phyloP scores from a whole-genome alignment of 768 basidiomycete species.

The Xerocomellus amylosporus region DNA sequence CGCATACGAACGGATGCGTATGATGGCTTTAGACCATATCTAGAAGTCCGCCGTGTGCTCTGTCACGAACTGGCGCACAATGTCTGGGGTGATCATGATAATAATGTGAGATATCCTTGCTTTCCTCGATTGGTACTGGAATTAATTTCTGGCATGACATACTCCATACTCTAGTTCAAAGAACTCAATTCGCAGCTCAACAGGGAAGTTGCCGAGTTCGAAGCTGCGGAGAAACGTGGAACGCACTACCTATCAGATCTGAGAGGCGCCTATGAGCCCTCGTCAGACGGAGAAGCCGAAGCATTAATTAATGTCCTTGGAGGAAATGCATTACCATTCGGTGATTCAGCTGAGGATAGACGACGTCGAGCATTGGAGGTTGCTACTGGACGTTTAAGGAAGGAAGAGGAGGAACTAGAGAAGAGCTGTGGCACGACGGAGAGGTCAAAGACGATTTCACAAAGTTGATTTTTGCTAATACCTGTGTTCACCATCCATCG shows the following conservation, averaged over 20 bases:
- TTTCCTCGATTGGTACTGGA: background rate
- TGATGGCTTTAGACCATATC: constrained; percentile 69
- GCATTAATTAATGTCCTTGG: constrained; percentile 55
- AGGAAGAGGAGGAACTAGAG: constrained; percentile 71
- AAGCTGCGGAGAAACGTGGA: constrained; percentile 48
- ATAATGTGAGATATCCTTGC: constrained; percentile 50
- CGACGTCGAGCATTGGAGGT: constrained; percentile 57
- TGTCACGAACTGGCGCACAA: constrained; percentile 81
- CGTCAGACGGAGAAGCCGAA: constrained; percentile 56
- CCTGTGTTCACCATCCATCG: background rate
- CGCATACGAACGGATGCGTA: constrained; percentile 67
- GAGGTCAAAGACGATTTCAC: background rate
- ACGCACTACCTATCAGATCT: constrained; percentile 48
- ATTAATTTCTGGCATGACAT: constrained; percentile 19
- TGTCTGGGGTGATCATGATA: constrained; percentile 67
- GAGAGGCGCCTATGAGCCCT: constrained; percentile 47
- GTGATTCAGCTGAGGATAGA: constrained; percentile 57
- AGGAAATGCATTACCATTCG: constrained; percentile 31
- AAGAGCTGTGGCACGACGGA: constrained; percentile 61
- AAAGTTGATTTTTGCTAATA: background rate
- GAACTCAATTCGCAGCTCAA: constrained; percentile 72
- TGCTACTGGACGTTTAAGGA: constrained; percentile 54
- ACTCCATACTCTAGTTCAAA: constrained; percentile 52
- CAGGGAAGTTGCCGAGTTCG: constrained; percentile 68
- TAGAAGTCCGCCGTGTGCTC: constrained; percentile 61